These are phyloP conservation scores for Rhodotorula paludigena DNA, from an alignment of 768 basidiomycete species.

Conservation along the genomic window DNA sequence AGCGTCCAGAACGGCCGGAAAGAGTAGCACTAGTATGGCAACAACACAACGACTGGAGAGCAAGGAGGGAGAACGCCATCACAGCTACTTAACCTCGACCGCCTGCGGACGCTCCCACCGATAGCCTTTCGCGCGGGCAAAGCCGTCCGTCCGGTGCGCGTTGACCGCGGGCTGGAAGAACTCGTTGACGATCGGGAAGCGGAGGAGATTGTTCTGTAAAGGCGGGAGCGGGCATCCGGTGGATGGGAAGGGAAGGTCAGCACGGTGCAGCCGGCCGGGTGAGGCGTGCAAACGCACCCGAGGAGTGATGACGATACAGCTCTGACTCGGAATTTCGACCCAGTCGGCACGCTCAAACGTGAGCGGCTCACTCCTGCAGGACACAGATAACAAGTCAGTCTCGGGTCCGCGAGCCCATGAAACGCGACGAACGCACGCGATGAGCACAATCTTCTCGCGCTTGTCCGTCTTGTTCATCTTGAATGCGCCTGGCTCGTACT, in stretches of 20 bases:
- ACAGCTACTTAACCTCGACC: neutral
- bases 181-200: constrained; percentile 90
- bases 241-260: neutral
- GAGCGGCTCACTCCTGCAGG: constrained; percentile 69
- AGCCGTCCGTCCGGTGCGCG: constrained; percentile 23
- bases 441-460: constrained; percentile 90
- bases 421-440: constrained; percentile 11
- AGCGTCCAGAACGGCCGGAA: too few relatives aligned
- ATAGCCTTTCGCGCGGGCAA: constrained; percentile 33
- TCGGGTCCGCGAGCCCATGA: neutral
- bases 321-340: constrained; percentile 98
- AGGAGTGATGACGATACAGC: constrained; percentile 89
- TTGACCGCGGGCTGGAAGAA: constrained; percentile 64
- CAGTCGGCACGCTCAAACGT: constrained; percentile 95
- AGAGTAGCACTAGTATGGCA: neutral
- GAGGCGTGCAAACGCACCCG: constrained; percentile 70
- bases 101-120: constrained; percentile 7
- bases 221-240: neutral
- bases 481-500: constrained; percentile 71
- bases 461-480: constrained; percentile 95
- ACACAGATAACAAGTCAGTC: neutral
- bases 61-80: too few relatives aligned
- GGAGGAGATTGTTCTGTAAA: constrained; percentile 64
- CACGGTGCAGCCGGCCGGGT: too few relatives aligned
- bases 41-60: neutral